phyloP scores from a whole-genome alignment of 257 asterid genomes.

The Ligustrum vulgare region DNA sequence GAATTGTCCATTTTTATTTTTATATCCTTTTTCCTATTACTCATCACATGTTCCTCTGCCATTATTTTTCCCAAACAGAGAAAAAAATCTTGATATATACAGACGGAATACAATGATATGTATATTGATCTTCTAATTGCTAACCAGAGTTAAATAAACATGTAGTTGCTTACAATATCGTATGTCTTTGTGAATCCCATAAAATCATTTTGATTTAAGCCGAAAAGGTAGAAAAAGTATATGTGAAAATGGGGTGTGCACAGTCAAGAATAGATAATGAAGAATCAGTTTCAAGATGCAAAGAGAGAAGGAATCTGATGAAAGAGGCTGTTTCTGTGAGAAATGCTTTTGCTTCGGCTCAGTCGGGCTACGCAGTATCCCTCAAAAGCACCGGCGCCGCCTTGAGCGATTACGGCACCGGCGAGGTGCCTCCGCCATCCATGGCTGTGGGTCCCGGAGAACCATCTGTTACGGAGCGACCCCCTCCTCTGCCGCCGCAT shows the following conservation, averaged over 20 bases:
- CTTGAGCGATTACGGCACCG: slow-evolving; percentile 85
- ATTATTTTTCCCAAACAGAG: not conserved
- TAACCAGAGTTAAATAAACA: slow-evolving; percentile 17
- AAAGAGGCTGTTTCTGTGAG: slow-evolving; percentile 78
- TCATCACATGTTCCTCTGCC: slow-evolving; percentile 24
- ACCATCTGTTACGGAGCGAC: slow-evolving; percentile 45
- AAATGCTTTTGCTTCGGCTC: slow-evolving; percentile 89
- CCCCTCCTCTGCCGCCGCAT: slow-evolving; percentile 68
- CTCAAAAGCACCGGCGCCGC: slow-evolving; percentile 96
- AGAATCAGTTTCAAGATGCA: slow-evolving; percentile 91
- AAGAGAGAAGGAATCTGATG: slow-evolving; percentile 85
- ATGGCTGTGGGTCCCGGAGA: slow-evolving; percentile 28
- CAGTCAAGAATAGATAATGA: slow-evolving; percentile 91
- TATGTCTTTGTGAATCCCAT: not conserved
- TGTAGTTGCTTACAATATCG: slow-evolving; percentile 20
- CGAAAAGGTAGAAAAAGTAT: not conserved
- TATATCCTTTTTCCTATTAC: slow-evolving; percentile 32
- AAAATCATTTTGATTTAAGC: not conserved
- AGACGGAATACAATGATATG: too few relatives aligned
- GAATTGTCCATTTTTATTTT: slow-evolving; percentile 36
- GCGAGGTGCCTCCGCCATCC: slow-evolving; percentile 48
- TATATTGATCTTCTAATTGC: slow-evolving; percentile 9
- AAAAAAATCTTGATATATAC: not conserved
- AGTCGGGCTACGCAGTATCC: slow-evolving; percentile 76
- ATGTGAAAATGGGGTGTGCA: slow-evolving; percentile 73